These are phyloP conservation scores for Meyerozyma smithsonii DNA, from an alignment of 1,139 yeast genomes.

Conservation along the genomic window DNA sequence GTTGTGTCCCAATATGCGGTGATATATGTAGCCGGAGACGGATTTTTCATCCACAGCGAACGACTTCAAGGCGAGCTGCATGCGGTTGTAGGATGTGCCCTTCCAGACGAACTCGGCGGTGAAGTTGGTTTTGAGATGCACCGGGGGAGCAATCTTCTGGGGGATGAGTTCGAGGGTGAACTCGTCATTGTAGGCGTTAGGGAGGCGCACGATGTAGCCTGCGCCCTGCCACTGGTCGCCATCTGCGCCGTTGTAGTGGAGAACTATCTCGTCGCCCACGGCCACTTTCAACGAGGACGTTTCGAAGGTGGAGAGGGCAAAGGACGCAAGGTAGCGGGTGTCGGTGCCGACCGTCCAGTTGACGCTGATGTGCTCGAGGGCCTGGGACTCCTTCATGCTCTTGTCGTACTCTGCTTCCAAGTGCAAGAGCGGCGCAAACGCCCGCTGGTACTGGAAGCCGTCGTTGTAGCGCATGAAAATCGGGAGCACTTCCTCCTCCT, in stretches of 20 bases:
- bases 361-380: slow-evolving; percentile 68
- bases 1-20: slow-evolving; percentile 78
- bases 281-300: slow-evolving; percentile 67
- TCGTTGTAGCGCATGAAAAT: slow-evolving; percentile 74
- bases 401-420: slow-evolving; percentile 79
- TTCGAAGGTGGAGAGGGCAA: slow-evolving; percentile 65
- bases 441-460: slow-evolving; percentile 80
- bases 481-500: slow-evolving; percentile 61
- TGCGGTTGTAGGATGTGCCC: slow-evolving; percentile 75
- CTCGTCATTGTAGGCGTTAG: slow-evolving; percentile 63
- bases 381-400: slow-evolving; percentile 71
- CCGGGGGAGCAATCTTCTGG: slow-evolving; percentile 39
- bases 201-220: slow-evolving; percentile 71
- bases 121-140: slow-evolving; percentile 59
- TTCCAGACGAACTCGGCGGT: slow-evolving; percentile 91
- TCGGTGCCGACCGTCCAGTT: slow-evolving; percentile 71
- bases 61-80: slow-evolving; percentile 69
- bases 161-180: slow-evolving; percentile 67
- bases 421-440: slow-evolving; percentile 80
- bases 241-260: slow-evolving; percentile 53
- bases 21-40: slow-evolving; percentile 74
- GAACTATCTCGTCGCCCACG: slow-evolving; percentile 76
- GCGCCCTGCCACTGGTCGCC: slow-evolving; percentile 61
- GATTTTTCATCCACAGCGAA: slow-evolving; percentile 73
- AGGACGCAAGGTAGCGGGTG: slow-evolving; percentile 64